Evolutionary conservation across 139 green algal genomes (phyloP), one percentile per base, ranked within the genome.

Genomic region (Asterochloris sp.): DNA sequence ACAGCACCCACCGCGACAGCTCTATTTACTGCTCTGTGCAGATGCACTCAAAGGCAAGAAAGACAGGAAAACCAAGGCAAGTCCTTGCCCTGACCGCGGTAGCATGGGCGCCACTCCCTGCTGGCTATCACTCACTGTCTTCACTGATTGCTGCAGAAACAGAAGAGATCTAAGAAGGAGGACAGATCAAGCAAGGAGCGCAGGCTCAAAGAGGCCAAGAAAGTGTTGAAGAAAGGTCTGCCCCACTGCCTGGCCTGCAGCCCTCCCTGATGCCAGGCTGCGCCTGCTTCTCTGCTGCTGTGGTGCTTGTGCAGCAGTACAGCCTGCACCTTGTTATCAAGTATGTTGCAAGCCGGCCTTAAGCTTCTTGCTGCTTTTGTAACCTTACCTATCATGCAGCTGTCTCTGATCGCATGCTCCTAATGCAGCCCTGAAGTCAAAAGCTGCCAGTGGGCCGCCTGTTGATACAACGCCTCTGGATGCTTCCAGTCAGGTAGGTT

Each of bases 191-290:
- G 88, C 73, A 63, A 83, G 76, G 73, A 82, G 79, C 83, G 83
- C 24, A 67, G 74, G 61, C 63, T 88, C 0, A 88, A 85, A 66
- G 82, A 84, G 74, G 85, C 85, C 13, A 88, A 88, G 28, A 82
- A 82, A 62, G 89, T 89, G 27, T 67, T 90, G n/a, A 90, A 89
- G 73, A 38, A 89, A 61, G 79, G 86, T 89, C 62, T 82, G 85
- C 13, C 13, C 4, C 12, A 28, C 14, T 13, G 28, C 0, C 17
- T 27, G n/a, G 13, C 14, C 10, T 27, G 17, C 16, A 68, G 63
- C 69, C 15, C 63, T 26, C 14, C 1, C 68, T 27, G 12, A 38
- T 68, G 60, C 23, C 63, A 66, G 21, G 27, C 23, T 47, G 14
- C 12, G 21, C 38, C 78, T 26, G 24, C 66, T 73, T 63, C 1